A percentile compares a stretch with the other conserved stretches of the same genome.
Evolutionary conservation across 345 rosid species (phyloP).

Genomic region (Populus alba): DNA sequence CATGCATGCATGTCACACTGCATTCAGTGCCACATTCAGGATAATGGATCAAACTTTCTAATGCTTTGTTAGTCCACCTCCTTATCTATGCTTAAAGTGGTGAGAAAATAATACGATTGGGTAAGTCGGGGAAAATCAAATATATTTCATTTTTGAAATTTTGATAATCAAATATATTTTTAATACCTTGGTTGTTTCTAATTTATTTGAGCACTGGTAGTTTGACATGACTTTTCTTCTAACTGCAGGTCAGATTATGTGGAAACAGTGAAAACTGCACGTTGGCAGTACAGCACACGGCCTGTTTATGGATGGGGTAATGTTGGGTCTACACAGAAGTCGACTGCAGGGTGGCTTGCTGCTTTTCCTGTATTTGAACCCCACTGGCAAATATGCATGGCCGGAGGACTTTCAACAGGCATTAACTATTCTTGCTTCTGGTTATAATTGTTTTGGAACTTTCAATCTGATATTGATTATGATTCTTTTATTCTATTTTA

Average conservation of each 20-base stretch:
- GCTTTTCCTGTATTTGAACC: constrained; percentile 98
- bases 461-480: background rate
- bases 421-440: constrained; percentile 17
- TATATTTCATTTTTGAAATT: background rate
- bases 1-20: no score
- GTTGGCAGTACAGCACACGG: constrained; percentile 94
- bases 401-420: constrained; percentile 97
- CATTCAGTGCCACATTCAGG: background rate
- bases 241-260: constrained; percentile 61
- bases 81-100: background rate
- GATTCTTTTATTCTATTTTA: no score
- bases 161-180: background rate
- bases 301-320: constrained; percentile 95
- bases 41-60: background rate
- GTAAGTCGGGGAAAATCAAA: background rate
- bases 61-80: background rate
- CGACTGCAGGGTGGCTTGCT: constrained; percentile 98
- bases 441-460: constrained; percentile 13
- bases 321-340: constrained; percentile 72
- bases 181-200: background rate
- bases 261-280: constrained; percentile 70
- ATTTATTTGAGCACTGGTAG: background rate
- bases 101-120: no score
- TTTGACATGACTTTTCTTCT: constrained; percentile 18
- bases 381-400: constrained; percentile 99